Base-by-base conservation (phyloP, 352 stramenopile genomes). In the Blastocystis sp. region DNA sequence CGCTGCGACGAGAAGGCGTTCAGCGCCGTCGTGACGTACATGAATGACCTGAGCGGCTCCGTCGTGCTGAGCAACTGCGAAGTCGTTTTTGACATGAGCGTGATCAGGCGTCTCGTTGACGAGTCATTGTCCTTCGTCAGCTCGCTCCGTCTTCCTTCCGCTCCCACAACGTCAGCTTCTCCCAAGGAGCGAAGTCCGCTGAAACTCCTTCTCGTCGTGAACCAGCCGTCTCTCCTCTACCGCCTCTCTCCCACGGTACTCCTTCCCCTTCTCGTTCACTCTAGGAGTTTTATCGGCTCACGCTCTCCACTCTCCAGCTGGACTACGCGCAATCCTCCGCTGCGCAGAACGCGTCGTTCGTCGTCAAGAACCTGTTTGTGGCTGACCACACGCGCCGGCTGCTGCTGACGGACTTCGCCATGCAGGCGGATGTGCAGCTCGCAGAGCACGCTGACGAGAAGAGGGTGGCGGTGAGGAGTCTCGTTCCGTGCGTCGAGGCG, bases 331-430 rank as follows among this genome's bases (percentile, higher is more conserved):
- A 41, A 4, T 31, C 55, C 19, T 51, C 51, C 2, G 41, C 29
- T 2, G 41, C 50, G 3, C 41, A 85, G 35, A 51, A 13, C 12
- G 12, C 45, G 0, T n/a, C 19, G 12, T 31, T 85, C 35, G n/a
- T 37, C 2, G 39, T 85, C 19, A 31, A 85, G 35, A 45, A 69
- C 1, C 31, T 85, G 13, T 85, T 85, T 37, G 10, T 85, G 26
- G 26, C 74, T 12, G 74, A 85, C 33, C n/a, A 51, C 29, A 70
- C 51, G 3, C 67, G 51, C 26, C 74, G 74, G 16, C 45, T 85
- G 29, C 35, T 85, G 19, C 24, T 85, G 9, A 85, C 74, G 6
- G 74, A 85, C 55, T 69, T 61, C 41, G 26, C 55, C 2, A 24
- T 31, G 26, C 74, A 85, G 41, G 4, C 70, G 37, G 74, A 85